Base-by-base conservation (phyloP, 768 basidiomycete genomes). In the Collybia sp. region DNA sequence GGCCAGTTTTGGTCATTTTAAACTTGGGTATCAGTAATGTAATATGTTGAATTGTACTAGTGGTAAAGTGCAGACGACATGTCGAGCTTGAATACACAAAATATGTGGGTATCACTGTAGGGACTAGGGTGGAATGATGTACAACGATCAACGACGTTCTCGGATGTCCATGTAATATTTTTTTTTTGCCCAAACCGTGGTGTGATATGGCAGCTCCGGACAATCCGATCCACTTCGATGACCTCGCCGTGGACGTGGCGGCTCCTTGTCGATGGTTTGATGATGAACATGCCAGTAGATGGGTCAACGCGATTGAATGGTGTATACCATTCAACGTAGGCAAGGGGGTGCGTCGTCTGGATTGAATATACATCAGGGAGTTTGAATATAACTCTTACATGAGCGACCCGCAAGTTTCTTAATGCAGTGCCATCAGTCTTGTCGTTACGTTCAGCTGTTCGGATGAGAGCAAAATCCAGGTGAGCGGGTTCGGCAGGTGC, bases 301-400 rank as follows among this genome's bases (percentile, higher is more conserved):
- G 48, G 43, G 35, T 49, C 43, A 1, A 43, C 37, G 6, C 11
- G 51, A 10, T 58, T 40, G 17, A 37, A 37, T n/a, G 35, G 35
- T n/a, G 35, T 37, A 18, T n/a, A 37, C 35, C 35, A 37, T 18
- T 37, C 35, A 2, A 61, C 34, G 37, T 62, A 60, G 0, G 45
- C 55, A 1, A 63, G 48, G 0, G 52, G 56, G 6, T 58, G 47
- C 3, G 39, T 30, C 2, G 48, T 49, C 2, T 31, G 9, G 9
- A 49, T 39, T 3, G 42, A 40, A 5, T 50, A 47, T 8, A 54
- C 32, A 0, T 19, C 5, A 0, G 55, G 60, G 0, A 62, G 50
- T 19, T 45, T 36, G 35, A 63, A 63, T 3, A 63, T 54, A 9
- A 46, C 52, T 5, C 44, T 37, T 1, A 61, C 44, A 42, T 56